Percentiles rank a stretch among this genome's conserved stretches.
phyloP scores from a whole-genome alignment of 208 protist species.

The Kentomonas sorsogonicus region DNA sequence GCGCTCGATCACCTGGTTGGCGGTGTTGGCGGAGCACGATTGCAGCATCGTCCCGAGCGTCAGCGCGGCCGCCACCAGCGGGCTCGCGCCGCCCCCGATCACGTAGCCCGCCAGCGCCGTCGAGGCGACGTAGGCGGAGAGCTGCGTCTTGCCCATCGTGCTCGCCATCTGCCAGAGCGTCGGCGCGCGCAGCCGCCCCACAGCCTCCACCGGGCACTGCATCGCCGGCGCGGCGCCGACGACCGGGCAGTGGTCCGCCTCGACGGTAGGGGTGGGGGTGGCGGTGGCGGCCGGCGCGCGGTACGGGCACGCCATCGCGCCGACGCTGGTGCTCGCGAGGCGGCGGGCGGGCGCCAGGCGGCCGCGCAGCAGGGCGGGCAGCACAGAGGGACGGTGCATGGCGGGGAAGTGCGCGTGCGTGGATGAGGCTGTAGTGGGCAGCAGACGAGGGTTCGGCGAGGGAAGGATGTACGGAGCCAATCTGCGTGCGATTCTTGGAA shows the following conservation, averaged over 20 bases:
- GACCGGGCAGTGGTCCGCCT: slow-evolving; percentile 48
- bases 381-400: slow-evolving; percentile 27
- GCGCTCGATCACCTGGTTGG: slow-evolving; percentile 82
- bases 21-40: slow-evolving; percentile 84
- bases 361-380: slow-evolving; percentile 16
- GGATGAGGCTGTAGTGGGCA: too few species aligned
- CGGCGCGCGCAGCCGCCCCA: slow-evolving; percentile 12
- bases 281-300: too few species aligned
- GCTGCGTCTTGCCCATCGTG: slow-evolving; percentile 77
- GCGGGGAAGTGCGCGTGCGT: too few species aligned
- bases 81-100: slow-evolving; percentile 50
- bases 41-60: slow-evolving; percentile 74
- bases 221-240: slow-evolving; percentile 40
- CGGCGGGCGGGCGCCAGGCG: slow-evolving; percentile 16
- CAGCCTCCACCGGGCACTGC: slow-evolving; percentile 41
- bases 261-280: slow-evolving; percentile 13
- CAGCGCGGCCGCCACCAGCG: slow-evolving; percentile 39
- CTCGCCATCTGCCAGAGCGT: slow-evolving; percentile 32
- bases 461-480: too few species aligned
- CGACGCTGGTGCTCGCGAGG: slow-evolving; percentile 19
- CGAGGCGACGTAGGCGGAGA: slow-evolving; percentile 77
- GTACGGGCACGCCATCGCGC: slow-evolving; percentile 58
- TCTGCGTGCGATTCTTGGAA: too few species aligned
- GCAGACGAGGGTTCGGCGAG: too few species aligned
- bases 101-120: slow-evolving; percentile 75